These are phyloP conservation scores for Gracilaria gracilis DNA, from an alignment of 23 red algal species.

Conservation along the genomic window DNA sequence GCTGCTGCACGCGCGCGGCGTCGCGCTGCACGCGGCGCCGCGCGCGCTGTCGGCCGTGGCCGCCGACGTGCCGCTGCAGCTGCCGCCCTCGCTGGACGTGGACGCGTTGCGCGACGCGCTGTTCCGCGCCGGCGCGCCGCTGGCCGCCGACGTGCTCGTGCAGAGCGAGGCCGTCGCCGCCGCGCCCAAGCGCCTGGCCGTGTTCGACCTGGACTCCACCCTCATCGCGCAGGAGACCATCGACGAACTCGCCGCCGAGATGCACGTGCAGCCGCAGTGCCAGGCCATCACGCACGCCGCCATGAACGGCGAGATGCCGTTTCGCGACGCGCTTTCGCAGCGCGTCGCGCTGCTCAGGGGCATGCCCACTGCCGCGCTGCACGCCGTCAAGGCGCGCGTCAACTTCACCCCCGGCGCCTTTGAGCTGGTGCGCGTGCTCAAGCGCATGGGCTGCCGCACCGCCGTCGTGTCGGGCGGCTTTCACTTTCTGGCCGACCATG, in stretches of 20 bases:
- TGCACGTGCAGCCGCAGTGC: constrained; percentile 28
- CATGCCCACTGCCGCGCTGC: neutral
- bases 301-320: constrained; percentile 87
- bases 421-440: constrained; percentile 38
- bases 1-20: neutral
- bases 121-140: neutral
- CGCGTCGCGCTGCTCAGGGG: constrained; percentile 75
- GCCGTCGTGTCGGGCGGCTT: constrained; percentile 82
- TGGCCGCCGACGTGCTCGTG: constrained; percentile 53
- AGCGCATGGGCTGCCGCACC: constrained; percentile 45
- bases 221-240: constrained; percentile 82
- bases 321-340: constrained; percentile 62
- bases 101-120: constrained; percentile 42
- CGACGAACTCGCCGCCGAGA: constrained; percentile 74
- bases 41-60: constrained; percentile 16
- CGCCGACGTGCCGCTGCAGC: neutral
- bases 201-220: constrained; percentile 90
- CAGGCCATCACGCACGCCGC: constrained; percentile 71
- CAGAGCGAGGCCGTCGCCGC: constrained; percentile 33
- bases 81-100: constrained; percentile 20
- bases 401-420: constrained; percentile 71
- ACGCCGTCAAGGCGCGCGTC: constrained; percentile 55
- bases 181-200: constrained; percentile 77
- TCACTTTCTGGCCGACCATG: constrained; percentile 66
- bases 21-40: neutral